Base-by-base conservation (phyloP, 2,329 filamentous ascomycete species). In the Epichloe aotearoae region DNA sequence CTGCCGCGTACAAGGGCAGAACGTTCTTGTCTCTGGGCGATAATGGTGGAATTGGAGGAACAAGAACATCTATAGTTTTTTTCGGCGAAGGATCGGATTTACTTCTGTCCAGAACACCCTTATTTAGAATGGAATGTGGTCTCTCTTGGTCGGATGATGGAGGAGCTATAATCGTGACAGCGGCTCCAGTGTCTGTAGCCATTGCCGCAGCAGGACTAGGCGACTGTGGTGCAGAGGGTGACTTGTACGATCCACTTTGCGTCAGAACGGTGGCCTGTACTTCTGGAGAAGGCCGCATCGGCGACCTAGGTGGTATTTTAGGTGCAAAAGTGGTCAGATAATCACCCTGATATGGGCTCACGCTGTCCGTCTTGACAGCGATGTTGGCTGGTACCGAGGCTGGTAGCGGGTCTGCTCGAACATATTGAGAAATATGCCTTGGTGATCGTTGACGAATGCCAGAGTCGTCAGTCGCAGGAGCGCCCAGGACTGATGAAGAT, bases 381-480 rank as follows among this genome's bases (percentile, higher is more conserved):
- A 26, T 3, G 5, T 37, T 36, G 39, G 48, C 26, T 36, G 30
- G 8, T 12, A 17, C 11, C 20, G 33, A 33, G 12, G 44, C 26
- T 17, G 40, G 37, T 19, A 39, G 8, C 26, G 26, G 12, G 8
- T 40, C 34, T 12, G 38, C n/a, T 14, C 30, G 39, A 23, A 51
- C 8, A 20, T 33, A 38, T 14, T 50, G 48, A 6, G 54, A 54
- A 5, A 62, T 56, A 8, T 71, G 66, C 45, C 71, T 64, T 15
- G 77, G 76, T 2, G 77, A 80, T 44, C 77, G 67, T 55, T 73
- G 69, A 11, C 76, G 69, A 30, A 79, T 56, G 42, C 71, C 72
- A 20, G 33, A 8, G 7, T 12, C 37, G 20, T 43, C 17, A 7
- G 71, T 67, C 2, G 71, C 73, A 11, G 72, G 73, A 4, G 70